phyloP scores from a whole-genome alignment of 2,329 filamentous ascomycete genomes.

The Pezicula rhizophila region DNA sequence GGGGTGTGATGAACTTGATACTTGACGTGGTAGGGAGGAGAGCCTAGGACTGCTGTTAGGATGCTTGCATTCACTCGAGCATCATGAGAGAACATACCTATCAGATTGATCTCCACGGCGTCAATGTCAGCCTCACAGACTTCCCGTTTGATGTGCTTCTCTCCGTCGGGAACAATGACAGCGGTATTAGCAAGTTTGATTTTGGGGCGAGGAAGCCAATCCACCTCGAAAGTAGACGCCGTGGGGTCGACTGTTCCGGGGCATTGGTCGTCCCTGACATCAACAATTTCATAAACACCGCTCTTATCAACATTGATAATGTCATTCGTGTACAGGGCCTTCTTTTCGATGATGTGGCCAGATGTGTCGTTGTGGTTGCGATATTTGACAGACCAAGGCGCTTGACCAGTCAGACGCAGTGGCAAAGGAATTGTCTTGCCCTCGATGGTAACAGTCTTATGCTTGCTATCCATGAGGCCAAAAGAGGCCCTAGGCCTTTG shows the following conservation, averaged over 20 bases:
- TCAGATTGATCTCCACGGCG: constrained; percentile 72
- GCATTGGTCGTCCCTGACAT: constrained; percentile 74
- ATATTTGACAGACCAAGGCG: constrained; percentile 78
- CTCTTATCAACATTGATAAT: constrained; percentile 57
- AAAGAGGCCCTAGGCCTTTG: constrained; percentile 85
- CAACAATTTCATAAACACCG: constrained; percentile 74
- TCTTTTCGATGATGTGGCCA: constrained; percentile 39
- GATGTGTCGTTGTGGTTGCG: constrained; percentile 54
- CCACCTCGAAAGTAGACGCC: constrained; percentile 70
- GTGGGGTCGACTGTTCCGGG: constrained; percentile 72
- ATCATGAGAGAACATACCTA: constrained; percentile 46
- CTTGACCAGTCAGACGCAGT: constrained; percentile 76
- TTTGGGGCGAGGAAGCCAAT: constrained; percentile 78
- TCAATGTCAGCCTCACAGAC: constrained; percentile 96
- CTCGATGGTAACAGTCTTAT: constrained; percentile 70
- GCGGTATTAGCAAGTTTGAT: constrained; percentile 62
- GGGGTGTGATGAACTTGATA: constrained; percentile 75
- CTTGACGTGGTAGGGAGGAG: constrained; percentile 74
- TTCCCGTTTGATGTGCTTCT: constrained; percentile 65
- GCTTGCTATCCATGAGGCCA: constrained; percentile 76
- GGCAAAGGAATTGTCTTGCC: constrained; percentile 69
- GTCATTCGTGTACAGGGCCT: constrained; percentile 55
- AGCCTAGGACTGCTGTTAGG: constrained; percentile 41
- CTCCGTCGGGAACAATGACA: constrained; percentile 47
- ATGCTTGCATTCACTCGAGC: constrained; percentile 3